Evolutionary conservation across 148 eudicot species (phyloP).

Genomic region (Rhododendron griersonianum): DNA sequence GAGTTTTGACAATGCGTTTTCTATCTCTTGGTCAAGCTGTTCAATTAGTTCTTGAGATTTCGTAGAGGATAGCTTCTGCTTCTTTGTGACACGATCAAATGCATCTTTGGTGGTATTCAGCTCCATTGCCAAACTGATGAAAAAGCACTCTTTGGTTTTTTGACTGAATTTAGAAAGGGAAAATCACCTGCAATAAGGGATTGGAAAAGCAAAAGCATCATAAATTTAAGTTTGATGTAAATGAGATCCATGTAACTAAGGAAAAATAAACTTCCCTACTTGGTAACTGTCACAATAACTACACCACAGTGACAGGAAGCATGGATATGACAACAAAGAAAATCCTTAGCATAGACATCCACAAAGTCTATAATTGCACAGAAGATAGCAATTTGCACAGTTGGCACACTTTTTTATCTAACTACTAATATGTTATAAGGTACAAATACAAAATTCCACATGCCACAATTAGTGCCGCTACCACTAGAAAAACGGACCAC

Average conservation of each 20-base stretch:
- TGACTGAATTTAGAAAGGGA: background rate
- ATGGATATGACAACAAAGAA: background rate
- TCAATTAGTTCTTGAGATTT: conserved; percentile 60
- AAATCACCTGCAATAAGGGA: conserved; percentile 2
- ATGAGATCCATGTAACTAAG: background rate
- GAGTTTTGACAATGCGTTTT: conserved; percentile 49
- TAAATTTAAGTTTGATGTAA: background rate
- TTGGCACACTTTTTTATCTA: background rate
- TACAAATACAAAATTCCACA: background rate
- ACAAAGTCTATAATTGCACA: background rate
- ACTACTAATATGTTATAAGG: background rate
- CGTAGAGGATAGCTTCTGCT: conserved; percentile 64
- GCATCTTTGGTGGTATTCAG: conserved; percentile 69
- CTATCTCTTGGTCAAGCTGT: conserved; percentile 54
- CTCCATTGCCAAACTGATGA: conserved; percentile 45
- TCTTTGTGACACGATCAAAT: conserved; percentile 77
- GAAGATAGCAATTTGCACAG: background rate
- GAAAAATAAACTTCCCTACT: background rate
- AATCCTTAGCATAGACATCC: background rate
- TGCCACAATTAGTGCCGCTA: background rate
- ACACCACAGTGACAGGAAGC: background rate
- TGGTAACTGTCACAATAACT: background rate
- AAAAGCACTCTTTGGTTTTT: background rate
- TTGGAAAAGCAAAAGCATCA: background rate
- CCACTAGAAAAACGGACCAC: background rate